Evolutionary conservation across 441 rosid genomes (phyloP).

Genomic region (Heliophila coronopifolia): DNA sequence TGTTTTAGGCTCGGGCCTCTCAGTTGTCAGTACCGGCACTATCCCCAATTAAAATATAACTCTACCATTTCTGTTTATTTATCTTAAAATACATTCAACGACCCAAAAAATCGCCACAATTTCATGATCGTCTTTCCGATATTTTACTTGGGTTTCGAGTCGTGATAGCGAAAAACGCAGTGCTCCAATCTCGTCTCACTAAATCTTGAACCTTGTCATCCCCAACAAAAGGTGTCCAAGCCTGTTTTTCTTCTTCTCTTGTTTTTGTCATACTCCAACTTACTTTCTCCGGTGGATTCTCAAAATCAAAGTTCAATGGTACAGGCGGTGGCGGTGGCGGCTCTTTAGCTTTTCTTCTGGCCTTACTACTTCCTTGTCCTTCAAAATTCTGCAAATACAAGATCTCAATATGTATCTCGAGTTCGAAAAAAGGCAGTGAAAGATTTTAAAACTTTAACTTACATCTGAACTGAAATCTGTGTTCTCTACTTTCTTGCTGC

Average conservation of each 20-base stretch:
- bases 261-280: slow-evolving; percentile 56
- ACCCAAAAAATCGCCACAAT: no score
- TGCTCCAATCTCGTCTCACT: slow-evolving; percentile 47
- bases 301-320: slow-evolving; percentile 43
- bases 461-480: background rate
- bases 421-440: no score
- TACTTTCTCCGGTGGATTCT: slow-evolving; percentile 45
- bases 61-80: no score
- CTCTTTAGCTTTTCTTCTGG: slow-evolving; percentile 6
- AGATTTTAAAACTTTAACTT: background rate
- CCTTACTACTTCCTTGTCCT: slow-evolving; percentile 12
- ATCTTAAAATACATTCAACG: no score
- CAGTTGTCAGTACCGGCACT: no score
- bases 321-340: background rate
- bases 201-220: slow-evolving; percentile 40
- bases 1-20: no score
- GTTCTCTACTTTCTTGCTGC: slow-evolving; percentile 32
- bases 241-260: slow-evolving; percentile 29
- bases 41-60: no score
- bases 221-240: slow-evolving; percentile 51
- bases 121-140: no score
- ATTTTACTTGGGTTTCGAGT: no score
- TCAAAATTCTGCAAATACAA: slow-evolving; percentile 15
- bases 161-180: no score
- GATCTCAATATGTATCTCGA: no score